These are phyloP conservation scores for Oidiodendron maius DNA, from an alignment of 495 filamentous ascomycete genomes.

Conservation along the genomic window DNA sequence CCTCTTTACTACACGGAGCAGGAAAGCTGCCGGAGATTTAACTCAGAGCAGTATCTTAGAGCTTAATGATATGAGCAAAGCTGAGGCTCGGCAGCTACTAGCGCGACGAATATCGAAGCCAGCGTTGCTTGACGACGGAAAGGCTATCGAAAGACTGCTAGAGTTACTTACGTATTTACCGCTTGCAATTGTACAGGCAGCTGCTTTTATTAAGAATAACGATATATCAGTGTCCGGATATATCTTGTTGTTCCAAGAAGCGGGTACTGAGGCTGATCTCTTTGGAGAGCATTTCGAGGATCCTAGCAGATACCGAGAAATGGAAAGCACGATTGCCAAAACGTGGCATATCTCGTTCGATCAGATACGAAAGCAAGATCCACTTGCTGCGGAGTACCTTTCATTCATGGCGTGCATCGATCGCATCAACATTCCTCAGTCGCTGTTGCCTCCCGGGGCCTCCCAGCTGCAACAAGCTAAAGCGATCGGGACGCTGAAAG, in stretches of 20 bases:
- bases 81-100: neutral
- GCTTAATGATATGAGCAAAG: constrained; percentile 18
- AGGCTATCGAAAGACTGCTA: neutral
- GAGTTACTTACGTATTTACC: neutral
- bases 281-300: constrained; percentile 15
- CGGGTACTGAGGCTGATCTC: neutral
- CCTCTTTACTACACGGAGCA: constrained; percentile 11
- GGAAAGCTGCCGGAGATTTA: neutral
- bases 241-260: constrained; percentile 20
- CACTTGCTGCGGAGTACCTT: constrained; percentile 17
- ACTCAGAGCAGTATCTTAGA: constrained; percentile 21
- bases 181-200: constrained; percentile 6
- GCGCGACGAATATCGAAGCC: neutral
- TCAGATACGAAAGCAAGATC: constrained; percentile 12
- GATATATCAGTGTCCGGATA: constrained; percentile 11
- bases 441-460: constrained; percentile 6
- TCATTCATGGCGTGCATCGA: constrained; percentile 14
- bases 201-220: constrained; percentile 8
- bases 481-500: constrained; percentile 16
- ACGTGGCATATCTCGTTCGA: constrained; percentile 32
- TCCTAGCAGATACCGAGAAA: constrained; percentile 13
- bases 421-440: constrained; percentile 8
- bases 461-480: constrained; percentile 1
- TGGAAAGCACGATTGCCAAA: constrained; percentile 1
- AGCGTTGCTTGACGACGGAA: constrained; percentile 18